phyloP scores from a whole-genome alignment of 2,329 filamentous ascomycete species.

The Neonectria magnoliae region DNA sequence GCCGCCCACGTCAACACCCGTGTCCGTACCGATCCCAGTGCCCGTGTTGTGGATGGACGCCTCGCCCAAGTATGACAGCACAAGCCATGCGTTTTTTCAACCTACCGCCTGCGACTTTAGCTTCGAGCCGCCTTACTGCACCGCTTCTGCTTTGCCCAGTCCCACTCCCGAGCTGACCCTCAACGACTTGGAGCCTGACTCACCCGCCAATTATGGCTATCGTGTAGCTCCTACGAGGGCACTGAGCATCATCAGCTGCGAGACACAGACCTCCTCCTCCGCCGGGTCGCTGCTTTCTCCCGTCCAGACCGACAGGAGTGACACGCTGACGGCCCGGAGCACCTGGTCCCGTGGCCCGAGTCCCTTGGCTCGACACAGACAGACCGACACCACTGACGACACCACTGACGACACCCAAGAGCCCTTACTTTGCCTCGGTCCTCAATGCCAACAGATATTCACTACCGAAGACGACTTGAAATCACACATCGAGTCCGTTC shows the following conservation, averaged over 20 bases:
- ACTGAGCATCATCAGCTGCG: slow-evolving; percentile 41
- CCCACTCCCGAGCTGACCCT: slow-evolving; percentile 7
- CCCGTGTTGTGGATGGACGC: slow-evolving; percentile 7
- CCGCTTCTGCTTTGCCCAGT: slow-evolving; percentile 4
- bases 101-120: slow-evolving; percentile 3
- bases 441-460: slow-evolving; percentile 41
- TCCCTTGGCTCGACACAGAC: slow-evolving; percentile 30
- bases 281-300: slow-evolving; percentile 45
- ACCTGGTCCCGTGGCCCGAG: slow-evolving; percentile 39
- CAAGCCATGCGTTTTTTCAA: background rate
- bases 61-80: slow-evolving; percentile 1
- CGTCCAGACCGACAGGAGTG: slow-evolving; percentile 42
- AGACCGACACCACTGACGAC: slow-evolving; percentile 26
- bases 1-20: slow-evolving; percentile 3
- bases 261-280: slow-evolving; percentile 43
- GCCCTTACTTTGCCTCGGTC: slow-evolving; percentile 42
- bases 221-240: slow-evolving; percentile 20
- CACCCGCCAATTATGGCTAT: slow-evolving; percentile 13
- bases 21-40: slow-evolving; percentile 5
- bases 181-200: slow-evolving; percentile 20
- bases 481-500: slow-evolving; percentile 39
- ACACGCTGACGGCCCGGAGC: slow-evolving; percentile 32
- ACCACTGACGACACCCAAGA: no score
- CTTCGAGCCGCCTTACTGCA: background rate
- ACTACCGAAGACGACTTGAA: slow-evolving; percentile 37